Conservation (phyloP, 345 rosid species). For the Psidium guajava region DNA sequence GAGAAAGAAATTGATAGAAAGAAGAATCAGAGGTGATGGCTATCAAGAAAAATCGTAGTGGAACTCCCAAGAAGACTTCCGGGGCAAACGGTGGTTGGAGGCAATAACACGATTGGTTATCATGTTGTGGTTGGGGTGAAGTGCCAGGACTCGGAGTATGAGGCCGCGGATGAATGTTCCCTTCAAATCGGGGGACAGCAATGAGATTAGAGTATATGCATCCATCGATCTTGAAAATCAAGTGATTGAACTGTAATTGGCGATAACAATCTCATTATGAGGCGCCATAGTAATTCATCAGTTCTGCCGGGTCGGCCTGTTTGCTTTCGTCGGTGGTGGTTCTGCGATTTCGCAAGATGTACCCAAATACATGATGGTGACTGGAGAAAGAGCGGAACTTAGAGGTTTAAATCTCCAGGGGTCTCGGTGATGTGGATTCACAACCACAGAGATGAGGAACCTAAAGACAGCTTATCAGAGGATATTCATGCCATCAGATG, state of each 20-base stretch:
- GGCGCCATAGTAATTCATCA: constrained; percentile 84
- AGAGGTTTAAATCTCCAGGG: constrained; percentile 89
- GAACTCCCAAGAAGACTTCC: too few species aligned
- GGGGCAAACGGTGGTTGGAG: constrained; percentile 57
- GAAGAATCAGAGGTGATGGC: too few species aligned
- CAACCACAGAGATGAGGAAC: constrained; percentile 53
- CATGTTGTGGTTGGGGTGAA: constrained; percentile 77
- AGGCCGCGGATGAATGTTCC: constrained; percentile 72
- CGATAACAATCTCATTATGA: constrained; percentile 78
- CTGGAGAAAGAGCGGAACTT: constrained; percentile 87
- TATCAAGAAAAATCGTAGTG: too few species aligned
- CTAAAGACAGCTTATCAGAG: constrained; percentile 67
- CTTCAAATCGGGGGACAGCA: constrained; percentile 73
- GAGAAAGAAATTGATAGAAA: too few species aligned
- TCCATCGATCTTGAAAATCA: constrained; percentile 81
- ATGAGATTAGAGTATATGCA: constrained; percentile 75
- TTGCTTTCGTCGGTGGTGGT: constrained; percentile 85
- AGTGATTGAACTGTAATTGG: constrained; percentile 75
- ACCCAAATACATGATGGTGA: constrained; percentile 80
- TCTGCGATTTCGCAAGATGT: constrained; percentile 96
- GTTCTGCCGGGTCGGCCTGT: constrained; percentile 72
- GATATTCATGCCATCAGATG: constrained; percentile 62
- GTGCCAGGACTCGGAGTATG: constrained; percentile 89
- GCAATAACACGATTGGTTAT: constrained; percentile 63
- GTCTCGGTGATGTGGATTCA: constrained; percentile 68